A percentile compares a stretch with the other conserved stretches of the same genome.
Evolutionary conservation across 805 yeast genomes (phyloP).

Genomic region (Spathaspora arborariae): DNA sequence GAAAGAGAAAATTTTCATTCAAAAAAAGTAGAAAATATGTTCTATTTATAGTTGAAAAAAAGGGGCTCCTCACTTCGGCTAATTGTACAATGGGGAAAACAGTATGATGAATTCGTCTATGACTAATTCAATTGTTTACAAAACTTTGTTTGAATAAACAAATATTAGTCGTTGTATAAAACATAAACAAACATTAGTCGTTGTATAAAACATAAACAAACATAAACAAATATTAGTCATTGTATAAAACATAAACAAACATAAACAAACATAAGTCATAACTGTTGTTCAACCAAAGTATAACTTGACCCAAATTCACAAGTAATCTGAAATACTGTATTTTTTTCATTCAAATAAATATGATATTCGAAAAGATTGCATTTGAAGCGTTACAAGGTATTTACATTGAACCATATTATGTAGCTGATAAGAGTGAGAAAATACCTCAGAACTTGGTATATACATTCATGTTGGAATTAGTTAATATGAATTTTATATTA

Average conservation of each 20-base stretch:
- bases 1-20: too few relatives aligned
- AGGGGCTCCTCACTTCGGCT: too few relatives aligned
- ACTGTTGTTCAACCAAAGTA: not conserved
- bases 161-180: not conserved
- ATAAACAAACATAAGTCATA: not conserved
- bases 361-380: not conserved
- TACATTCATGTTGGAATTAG: not conserved
- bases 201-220: not conserved
- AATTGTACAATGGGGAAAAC: too few relatives aligned
- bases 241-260: not conserved
- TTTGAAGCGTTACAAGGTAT: not conserved
- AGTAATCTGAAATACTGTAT: too few relatives aligned
- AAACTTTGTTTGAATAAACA: not conserved
- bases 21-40: too few relatives aligned
- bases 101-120: not conserved
- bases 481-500: not conserved
- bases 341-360: not conserved
- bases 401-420: not conserved
- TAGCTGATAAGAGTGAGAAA: not conserved
- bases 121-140: too few relatives aligned
- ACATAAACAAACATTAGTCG: not conserved
- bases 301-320: too few relatives aligned
- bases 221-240: not conserved
- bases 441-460: not conserved
- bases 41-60: too few relatives aligned